Base-by-base conservation (phyloP, 176 grass and related monocot genomes). In the Echinochloa phyllopogon region DNA sequence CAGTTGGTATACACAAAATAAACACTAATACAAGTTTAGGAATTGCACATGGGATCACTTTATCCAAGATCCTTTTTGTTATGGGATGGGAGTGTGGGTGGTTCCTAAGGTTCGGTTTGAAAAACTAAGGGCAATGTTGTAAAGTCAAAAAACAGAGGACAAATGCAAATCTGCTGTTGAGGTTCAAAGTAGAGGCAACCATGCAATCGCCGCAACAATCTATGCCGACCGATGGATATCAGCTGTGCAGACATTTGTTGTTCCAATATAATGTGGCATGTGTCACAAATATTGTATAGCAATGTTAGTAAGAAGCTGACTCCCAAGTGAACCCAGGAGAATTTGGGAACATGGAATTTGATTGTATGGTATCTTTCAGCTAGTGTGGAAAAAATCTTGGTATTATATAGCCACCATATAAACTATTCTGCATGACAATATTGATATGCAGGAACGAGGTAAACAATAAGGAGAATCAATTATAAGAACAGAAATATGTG, bases 381-480 rank as follows among this genome's bases (percentile, higher is more conserved):
- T 52, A 50, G 62, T 42, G 27, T 58, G 24, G 51, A 78, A 13
- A 13, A 58, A 49, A 38, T 36, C 25, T 60, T 85, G 12, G 75
- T 11, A 69, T 8, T 43, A 47, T 10, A 29, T 59, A 36, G 8
- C 9, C 8, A 64, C 44, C 16, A 3, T 27, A 79, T 33, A 78
- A 78, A 64, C 8, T 43, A 48, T 10, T 49, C n/a, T 61, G 43
- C 25, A 64, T 65, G 18, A 79, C 16, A 78, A 23, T 79, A 48
- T 20, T 79, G 4, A 64, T 23, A 79, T 48, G 45, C 3, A 74
- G 39, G 8, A 55, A 27, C 9, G 6, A 55, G n/a, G 29, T n/a
- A 36, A 64, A 63, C 4, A 45, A 78, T 16, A 45, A 49, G 8
- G 5, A 49, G 20, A 65, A 29, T 37, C 10, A 65, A 65, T 3